phyloP scores from a whole-genome alignment of 169 alveolate species.

The Theileria annulata region DNA sequence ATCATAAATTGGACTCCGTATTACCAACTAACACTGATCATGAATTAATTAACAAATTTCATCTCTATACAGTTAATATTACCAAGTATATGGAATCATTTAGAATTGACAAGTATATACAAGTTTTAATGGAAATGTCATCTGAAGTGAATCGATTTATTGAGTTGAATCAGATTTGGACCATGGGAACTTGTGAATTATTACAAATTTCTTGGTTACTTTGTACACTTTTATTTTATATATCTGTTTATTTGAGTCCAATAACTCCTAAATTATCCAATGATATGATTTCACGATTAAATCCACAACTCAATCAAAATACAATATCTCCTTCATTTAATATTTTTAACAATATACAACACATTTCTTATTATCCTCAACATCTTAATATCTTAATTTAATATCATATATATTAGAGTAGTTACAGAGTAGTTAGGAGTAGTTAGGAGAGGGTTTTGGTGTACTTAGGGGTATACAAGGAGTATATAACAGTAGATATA shows the following conservation, averaged over 20 bases:
- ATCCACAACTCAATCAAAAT: conserved; percentile 5
- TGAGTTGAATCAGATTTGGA: conserved; percentile 41
- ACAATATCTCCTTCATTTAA: background rate
- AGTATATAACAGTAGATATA: too few species aligned
- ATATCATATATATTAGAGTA: background rate
- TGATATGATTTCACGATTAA: conserved; percentile 28
- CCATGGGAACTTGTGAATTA: conserved; percentile 13
- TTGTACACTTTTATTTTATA: conserved; percentile 21
- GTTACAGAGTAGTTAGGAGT: too few species aligned
- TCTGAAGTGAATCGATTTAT: conserved; percentile 38
- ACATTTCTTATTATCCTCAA: conserved; percentile 9
- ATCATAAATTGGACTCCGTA: too few species aligned
- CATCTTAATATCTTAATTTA: conserved; percentile 1
- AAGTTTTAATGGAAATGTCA: conserved; percentile 18
- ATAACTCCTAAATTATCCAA: conserved; percentile 38
- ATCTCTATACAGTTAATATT: background rate
- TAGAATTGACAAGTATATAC: conserved; percentile 45
- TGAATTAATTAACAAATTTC: background rate
- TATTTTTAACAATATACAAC: background rate
- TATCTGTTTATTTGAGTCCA: conserved; percentile 28
- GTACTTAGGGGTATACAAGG: too few species aligned
- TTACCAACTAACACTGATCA: background rate
- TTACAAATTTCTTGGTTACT: background rate
- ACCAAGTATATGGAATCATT: background rate
- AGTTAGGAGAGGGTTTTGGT: too few species aligned